phyloP scores from a whole-genome alignment of 1,284 basidiomycete genomes.

The Quambalaria eucalypti region DNA sequence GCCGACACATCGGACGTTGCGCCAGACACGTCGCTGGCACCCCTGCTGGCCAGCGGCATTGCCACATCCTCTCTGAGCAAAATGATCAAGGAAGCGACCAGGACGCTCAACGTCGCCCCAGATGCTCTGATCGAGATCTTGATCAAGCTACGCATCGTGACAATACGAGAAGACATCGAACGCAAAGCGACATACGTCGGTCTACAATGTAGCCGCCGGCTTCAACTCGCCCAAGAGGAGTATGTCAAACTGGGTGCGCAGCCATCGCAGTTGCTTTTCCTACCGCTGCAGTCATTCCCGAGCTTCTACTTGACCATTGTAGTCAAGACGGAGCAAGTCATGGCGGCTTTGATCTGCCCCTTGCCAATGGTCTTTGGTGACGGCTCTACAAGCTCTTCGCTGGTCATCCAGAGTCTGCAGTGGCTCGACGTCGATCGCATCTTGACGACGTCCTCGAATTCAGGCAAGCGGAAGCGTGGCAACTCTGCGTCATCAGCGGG shows the following conservation, averaged over 20 bases:
- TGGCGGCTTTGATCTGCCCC: slow-evolving; percentile 21
- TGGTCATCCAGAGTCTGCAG: slow-evolving; percentile 25
- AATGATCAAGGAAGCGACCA: slow-evolving; percentile 18
- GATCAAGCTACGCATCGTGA: slow-evolving; percentile 19
- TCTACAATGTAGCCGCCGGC: slow-evolving; percentile 59
- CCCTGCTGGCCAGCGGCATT: not conserved
- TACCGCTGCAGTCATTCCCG: slow-evolving; percentile 21
- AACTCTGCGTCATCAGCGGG: too few species aligned
- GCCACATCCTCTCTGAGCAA: not conserved
- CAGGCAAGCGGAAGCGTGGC: too few species aligned
- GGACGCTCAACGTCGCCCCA: slow-evolving; percentile 21
- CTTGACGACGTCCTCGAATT: too few species aligned
- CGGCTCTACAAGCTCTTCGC: slow-evolving; percentile 3
- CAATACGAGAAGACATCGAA: slow-evolving; percentile 36
- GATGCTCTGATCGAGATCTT: slow-evolving; percentile 19
- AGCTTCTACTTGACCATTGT: slow-evolving; percentile 26
- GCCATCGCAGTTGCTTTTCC: slow-evolving; percentile 16
- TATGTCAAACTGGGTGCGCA: slow-evolving; percentile 22
- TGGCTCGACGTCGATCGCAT: slow-evolving; percentile 27
- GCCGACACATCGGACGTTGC: too few species aligned
- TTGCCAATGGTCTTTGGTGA: slow-evolving; percentile 18
- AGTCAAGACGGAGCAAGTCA: slow-evolving; percentile 15
- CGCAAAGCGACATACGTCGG: slow-evolving; percentile 33
- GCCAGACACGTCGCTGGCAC: not conserved
- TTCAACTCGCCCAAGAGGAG: slow-evolving; percentile 54